Base-by-base conservation (phyloP, 1,284 basidiomycete genomes). In the Microbotryum violaceum region DNA sequence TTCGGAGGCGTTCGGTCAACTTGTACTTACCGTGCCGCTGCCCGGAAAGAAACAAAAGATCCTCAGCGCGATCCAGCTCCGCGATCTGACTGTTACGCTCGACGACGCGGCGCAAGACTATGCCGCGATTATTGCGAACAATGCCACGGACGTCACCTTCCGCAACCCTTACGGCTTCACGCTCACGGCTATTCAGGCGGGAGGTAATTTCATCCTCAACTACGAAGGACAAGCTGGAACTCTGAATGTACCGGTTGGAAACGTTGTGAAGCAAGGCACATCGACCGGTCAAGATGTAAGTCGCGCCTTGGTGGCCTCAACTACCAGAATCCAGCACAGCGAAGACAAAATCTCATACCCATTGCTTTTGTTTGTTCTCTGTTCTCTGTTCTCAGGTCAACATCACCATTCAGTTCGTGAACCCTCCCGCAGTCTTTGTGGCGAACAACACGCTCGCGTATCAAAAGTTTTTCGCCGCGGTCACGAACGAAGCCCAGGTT, bases 151-250 rank as follows among this genome's bases (percentile, higher is more conserved):
- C 4, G 87, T 85, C 18, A 77, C 79, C 16, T 65, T 60, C 56
- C 25, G 82, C 74, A 89, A 88, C 75, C 87, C 87, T 1, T 88
- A 88, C 74, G 83, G 82, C 7, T 89, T 89, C 76, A 82, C 82
- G 21, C 74, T 89, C 12, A 54, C 56, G 18, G 54, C 62, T 5
- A 58, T 64, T 8, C 65, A 64, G 18, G 61, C 65, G 3, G 65
- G 65, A 14, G 65, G 64, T 29, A 51, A 60, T 52, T 54, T 46
- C 29, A 37, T 55, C 27, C n/a, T 56, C 56, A 58, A 60, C 37
- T 65, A 62, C 49, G 42, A 47, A 14, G 61, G 61, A 6, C 52
- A 60, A 27, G 57, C 64, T 3, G 64, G 60, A 2, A 54, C 58
- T 6, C 61, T 65, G 10, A 51, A 56, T 12, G 46, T 65, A 4